Evolutionary conservation across 768 basidiomycete species (phyloP), one percentile per base, ranked within the genome.

Genomic region (Piloderma croceum): DNA sequence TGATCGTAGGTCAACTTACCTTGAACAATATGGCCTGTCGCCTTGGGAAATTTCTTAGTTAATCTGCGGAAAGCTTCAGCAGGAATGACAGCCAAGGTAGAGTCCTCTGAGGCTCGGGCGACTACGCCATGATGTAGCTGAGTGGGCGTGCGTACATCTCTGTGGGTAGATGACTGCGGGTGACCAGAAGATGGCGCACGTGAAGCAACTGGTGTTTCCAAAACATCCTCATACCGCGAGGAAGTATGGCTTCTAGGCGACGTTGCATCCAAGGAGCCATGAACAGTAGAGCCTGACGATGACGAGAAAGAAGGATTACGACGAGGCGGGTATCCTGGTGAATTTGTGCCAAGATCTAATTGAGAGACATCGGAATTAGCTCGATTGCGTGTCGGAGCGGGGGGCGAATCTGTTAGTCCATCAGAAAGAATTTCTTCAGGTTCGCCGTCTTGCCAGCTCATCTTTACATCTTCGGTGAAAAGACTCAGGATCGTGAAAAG

Each of bases 71-170:
- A 99, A 4, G 94, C 96, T 59, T 97, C 92, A 2, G 96, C 94
- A 19, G 96, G 96, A 41, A 99, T 98, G 7, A 99, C 94, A n/a
- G 94, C 96, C 15, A 99, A 68, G 2, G 96, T 98, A 4, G 88
- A 88, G 53, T 99, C 96, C 39, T 89, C 86, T 4, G 84, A 83
- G 6, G 96, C 96, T 25, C 94, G 74, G n/a, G 92, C 93, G 17
- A 98, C 80, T 4, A 86, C 80, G 4, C 86, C 86, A 51, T 80
- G 76, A 51, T 78, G 76, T 32, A 70, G 56, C 15, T 50, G 44
- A 13, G 39, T 45, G 34, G n/a, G n/a, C n/a, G n/a, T n/a, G n/a
- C n/a, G n/a, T n/a, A n/a, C n/a, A n/a, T n/a, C n/a, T n/a, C n/a
- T n/a, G n/a, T n/a, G n/a, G n/a, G n/a, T 36, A 47, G 24, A 52